phyloP scores from a whole-genome alignment of 176 grass and related monocot species.

The Phoenix dactylifera region DNA sequence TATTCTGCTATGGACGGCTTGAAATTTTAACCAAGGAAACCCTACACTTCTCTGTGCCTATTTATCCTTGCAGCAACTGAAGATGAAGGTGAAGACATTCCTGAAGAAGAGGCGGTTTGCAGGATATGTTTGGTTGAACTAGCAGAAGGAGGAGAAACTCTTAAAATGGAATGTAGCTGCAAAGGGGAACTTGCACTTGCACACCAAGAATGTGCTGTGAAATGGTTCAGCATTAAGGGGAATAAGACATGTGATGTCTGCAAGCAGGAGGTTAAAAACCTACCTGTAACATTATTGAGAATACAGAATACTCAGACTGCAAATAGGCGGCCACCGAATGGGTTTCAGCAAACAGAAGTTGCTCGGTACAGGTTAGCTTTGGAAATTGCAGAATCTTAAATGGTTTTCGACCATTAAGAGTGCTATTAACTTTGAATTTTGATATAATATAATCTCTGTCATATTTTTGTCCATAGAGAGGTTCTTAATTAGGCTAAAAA shows the following conservation, averaged over 20 bases:
- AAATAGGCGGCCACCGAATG: constrained; percentile 44
- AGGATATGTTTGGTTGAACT: constrained; percentile 94
- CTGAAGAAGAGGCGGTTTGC: constrained; percentile 95
- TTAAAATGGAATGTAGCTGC: constrained; percentile 99
- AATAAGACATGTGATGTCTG: constrained; percentile 98
- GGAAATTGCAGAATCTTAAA: not conserved
- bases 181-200: constrained; percentile 97
- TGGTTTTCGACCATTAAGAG: not conserved
- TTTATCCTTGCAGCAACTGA: constrained; percentile 28
- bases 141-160: constrained; percentile 89
- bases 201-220: constrained; percentile 94
- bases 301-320: constrained; percentile 57
- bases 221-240: constrained; percentile 99
- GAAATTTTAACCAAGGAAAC: too few species aligned
- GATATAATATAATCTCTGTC: too few species aligned
- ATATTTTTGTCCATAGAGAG: too few species aligned
- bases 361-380: constrained; percentile 57
- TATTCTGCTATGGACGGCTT: too few species aligned
- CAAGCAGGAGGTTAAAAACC: constrained; percentile 79
- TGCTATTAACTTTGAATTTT: not conserved
- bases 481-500: too few species aligned
- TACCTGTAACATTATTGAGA: constrained; percentile 88
- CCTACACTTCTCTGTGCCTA: too few species aligned
- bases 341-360: constrained; percentile 51
- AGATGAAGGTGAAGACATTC: constrained; percentile 91